Conservation (phyloP, 257 asterid species). For the Capsicum pubescens region DNA sequence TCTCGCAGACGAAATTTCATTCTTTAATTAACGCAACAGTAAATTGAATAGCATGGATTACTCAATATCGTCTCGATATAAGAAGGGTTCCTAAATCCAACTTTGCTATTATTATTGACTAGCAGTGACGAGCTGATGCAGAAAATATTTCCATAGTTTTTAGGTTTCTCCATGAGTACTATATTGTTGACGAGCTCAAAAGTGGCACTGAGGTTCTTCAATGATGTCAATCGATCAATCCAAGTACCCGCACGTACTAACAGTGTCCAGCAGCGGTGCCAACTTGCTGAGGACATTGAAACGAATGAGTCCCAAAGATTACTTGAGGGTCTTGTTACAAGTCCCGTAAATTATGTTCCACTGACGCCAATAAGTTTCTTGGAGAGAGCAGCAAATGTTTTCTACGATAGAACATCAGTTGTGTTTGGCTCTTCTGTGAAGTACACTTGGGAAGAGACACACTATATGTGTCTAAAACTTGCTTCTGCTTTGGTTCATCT, state of each 20-base stretch:
- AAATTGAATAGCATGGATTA: not conserved
- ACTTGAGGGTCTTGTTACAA: not conserved
- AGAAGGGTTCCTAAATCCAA: not conserved
- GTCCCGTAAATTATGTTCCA: conserved; percentile 44
- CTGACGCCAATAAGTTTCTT: conserved; percentile 44
- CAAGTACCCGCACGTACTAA: not conserved
- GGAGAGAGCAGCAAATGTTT: conserved; percentile 32
- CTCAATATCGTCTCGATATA: not conserved
- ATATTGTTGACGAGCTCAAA: not conserved
- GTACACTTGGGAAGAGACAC: conserved; percentile 47
- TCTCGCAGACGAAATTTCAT: not conserved
- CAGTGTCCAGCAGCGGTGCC: not conserved
- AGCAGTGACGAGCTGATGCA: no score
- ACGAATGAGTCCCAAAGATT: not conserved
- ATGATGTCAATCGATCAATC: not conserved
- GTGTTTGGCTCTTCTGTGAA: conserved; percentile 36
- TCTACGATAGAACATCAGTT: conserved; percentile 35
- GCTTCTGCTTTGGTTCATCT: conserved; percentile 45
- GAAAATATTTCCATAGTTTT: not conserved
- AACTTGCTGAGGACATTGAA: conserved; percentile 3
- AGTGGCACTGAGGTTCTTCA: not conserved
- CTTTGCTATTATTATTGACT: not conserved
- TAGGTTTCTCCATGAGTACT: not conserved
- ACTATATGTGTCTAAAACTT: conserved; percentile 41
- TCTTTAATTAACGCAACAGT: not conserved